phyloP scores from a whole-genome alignment of 148 eudicot species.

The Rhododendron ferrugineum region DNA sequence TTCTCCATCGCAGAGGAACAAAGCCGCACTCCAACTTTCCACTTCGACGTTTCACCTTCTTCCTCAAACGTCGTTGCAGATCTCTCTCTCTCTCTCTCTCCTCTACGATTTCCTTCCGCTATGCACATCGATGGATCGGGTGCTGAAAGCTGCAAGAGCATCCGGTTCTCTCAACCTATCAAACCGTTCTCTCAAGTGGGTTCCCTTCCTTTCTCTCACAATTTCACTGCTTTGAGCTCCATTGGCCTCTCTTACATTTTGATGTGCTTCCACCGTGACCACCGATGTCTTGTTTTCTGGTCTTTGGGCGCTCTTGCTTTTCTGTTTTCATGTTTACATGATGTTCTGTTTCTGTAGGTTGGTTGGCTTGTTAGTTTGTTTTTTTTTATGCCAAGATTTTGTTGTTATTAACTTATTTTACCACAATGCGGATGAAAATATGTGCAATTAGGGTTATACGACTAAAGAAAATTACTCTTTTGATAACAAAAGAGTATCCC shows the following conservation, averaged over 20 bases:
- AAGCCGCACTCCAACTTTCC: not conserved
- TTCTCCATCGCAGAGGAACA: not conserved
- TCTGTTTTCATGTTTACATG: not conserved
- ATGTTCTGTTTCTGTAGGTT: not conserved
- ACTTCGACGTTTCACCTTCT: not conserved
- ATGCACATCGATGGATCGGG: slow-evolving; percentile 58
- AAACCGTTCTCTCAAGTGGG: slow-evolving; percentile 75
- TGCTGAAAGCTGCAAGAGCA: slow-evolving; percentile 69
- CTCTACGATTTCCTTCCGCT: not conserved
- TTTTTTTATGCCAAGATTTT: not conserved
- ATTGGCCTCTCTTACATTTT: not conserved
- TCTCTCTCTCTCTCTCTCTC: not conserved
- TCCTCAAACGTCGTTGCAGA: not conserved
- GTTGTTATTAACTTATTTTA: not conserved
- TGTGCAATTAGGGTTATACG: not conserved
- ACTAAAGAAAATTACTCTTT: not conserved
- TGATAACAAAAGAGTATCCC: not conserved
- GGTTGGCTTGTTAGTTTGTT: not conserved
- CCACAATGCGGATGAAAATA: not conserved
- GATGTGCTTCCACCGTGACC: not conserved
- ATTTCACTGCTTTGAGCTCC: not conserved
- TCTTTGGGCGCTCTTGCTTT: not conserved
- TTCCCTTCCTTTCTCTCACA: not conserved
- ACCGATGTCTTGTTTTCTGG: not conserved
- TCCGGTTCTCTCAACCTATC: slow-evolving; percentile 94